These are phyloP conservation scores for Colletotrichum cordylinicola DNA, from an alignment of 2,329 filamentous ascomycete genomes.

Conservation along the genomic window DNA sequence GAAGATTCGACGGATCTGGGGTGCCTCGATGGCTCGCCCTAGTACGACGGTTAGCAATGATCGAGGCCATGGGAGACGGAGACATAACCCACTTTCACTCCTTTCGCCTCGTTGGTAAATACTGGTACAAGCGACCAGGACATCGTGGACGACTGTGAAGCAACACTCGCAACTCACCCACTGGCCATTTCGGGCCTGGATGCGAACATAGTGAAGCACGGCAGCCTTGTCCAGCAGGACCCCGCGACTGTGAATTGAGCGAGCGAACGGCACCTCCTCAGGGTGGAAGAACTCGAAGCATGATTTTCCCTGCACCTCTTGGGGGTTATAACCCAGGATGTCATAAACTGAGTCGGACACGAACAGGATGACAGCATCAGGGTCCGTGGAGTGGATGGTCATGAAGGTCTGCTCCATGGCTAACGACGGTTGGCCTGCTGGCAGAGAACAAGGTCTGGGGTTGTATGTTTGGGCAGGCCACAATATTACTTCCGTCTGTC, in stretches of 20 bases:
- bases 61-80: background rate
- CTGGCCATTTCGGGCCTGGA: constrained; percentile 70
- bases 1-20: constrained; percentile 79
- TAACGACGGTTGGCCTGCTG: constrained; percentile 15
- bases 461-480: background rate
- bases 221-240: constrained; percentile 84
- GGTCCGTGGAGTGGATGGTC: constrained; percentile 78
- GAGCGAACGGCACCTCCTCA: constrained; percentile 78
- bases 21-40: constrained; percentile 78
- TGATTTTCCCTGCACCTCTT: constrained; percentile 77
- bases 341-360: constrained; percentile 84
- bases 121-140: constrained; percentile 83
- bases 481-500: background rate
- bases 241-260: constrained; percentile 73
- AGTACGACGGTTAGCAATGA: background rate
- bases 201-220: constrained; percentile 79
- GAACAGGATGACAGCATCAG: constrained; percentile 83
- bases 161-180: constrained; percentile 88
- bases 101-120: constrained; percentile 73
- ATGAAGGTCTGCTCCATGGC: constrained; percentile 88
- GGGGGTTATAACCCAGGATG: constrained; percentile 79
- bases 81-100: constrained; percentile 69
- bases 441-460: background rate
- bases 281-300: constrained; percentile 89
- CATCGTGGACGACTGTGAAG: constrained; percentile 88